Base-by-base conservation (phyloP, 495 filamentous ascomycete genomes). In the Penicillium herquei region DNA sequence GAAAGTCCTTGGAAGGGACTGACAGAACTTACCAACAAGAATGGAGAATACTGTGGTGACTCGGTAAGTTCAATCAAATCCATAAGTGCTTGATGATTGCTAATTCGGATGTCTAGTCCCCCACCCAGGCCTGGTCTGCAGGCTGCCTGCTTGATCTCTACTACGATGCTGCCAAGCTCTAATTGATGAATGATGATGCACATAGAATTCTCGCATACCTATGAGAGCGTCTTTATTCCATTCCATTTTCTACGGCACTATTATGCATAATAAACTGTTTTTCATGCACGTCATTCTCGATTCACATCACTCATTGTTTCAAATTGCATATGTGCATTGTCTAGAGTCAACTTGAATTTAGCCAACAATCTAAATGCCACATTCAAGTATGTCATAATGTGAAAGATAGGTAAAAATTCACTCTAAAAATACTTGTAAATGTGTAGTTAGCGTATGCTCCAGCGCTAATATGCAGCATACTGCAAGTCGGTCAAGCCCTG, bases 61-160 rank as follows among this genome's bases (percentile, higher is more conserved):
- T 98, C 94, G 67, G 90, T 93, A 74, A 74, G 88, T 83, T 51
- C 49, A 34, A 51, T 49, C 37, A 17, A 12, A 35, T 30, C 26
- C 52, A 10, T 33, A 18, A 26, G 33, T 49, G 14, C 14, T 44
- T 47, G 0, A 30, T 31, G 53, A 46, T 62, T 64, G 34, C 56
- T 65, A 58, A 63, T 40, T 3, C 30, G 1, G 41, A 21, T 35
- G 26, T 32, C 6, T 21, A 90, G 86, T 92, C 86, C 31, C 94
- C 94, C 13, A 96, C 93, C 2, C 94, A 99, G 67, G 87, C 93
- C 9, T 99, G 94, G 94, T 96, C 91, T 17, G 86, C 95, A 0
- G 87, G 90, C 8, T 98, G 94, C 66, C 72, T 98, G 60, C 88
- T 99, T 62, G 94, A 99, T 71, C 65, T 99, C 42, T 98, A 94